Base-by-base conservation (phyloP, 1,284 basidiomycete species). In the Austropuccinia psidii region DNA sequence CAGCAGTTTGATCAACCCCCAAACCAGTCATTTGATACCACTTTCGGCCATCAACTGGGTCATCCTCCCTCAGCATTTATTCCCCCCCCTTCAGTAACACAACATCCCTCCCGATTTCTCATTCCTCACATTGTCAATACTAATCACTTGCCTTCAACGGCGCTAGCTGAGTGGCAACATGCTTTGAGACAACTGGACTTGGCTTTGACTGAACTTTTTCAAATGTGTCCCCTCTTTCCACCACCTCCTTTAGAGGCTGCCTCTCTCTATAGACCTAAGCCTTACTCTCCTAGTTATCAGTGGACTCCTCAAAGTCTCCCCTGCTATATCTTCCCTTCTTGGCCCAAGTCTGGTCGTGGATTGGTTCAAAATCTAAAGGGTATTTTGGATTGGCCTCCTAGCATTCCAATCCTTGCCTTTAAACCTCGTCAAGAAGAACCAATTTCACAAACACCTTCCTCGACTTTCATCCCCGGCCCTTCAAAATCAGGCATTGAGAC, bases 181-280 rank as follows among this genome's bases (percentile, higher is more conserved):
- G 37, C 58, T 43, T 61, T 39, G 41, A 6, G 58, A 43, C 58
- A 17, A 4, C 39, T 61, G 41, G 58, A 61, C 45, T 41, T 27
- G 58, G 35, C 35, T 13, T 8, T 61, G 31, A 61, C 58, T 37
- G 58, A 61, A 61, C 58, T 61, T 19, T 39, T 61, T 19, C 39
- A 61, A 45, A 9, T 17, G 27, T 43, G 41, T 13, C 58, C 58
- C 15, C 58, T 61, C 8, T 43, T 41, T 21, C 19, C 58, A 21
- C 35, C 31, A 15, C 19, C 45, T 13, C 39, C 58, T n/a, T 24
- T 61, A 35, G 45, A 24, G 27, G 13, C 19, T 1, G 27, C 29
- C n/a, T 58, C 58, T 24, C 29, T 61, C n/a, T 60, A 60, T 39
- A 61, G 31, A 27, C 58, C 58, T 17, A 61, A 45, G 8, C 39